phyloP scores from a whole-genome alignment of 495 filamentous ascomycete species.

The Talaromyces adpressus region DNA sequence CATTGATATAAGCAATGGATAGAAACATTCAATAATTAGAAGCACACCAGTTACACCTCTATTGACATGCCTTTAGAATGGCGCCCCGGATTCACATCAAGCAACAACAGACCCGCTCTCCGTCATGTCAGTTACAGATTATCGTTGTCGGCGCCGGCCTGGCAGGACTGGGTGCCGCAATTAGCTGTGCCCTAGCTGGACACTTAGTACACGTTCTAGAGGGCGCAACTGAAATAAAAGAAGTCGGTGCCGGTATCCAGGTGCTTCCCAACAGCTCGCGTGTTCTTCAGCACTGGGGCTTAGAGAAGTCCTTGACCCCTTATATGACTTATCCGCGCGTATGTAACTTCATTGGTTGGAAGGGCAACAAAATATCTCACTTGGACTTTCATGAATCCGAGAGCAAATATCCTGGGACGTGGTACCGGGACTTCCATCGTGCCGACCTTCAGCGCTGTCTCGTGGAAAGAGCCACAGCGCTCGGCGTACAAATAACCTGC shows the following conservation, averaged over 20 bases:
- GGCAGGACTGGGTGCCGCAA: conserved; percentile 55
- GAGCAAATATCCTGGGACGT: conserved; percentile 37
- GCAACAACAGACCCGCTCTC: conserved; percentile 11
- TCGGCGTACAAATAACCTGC: conserved; percentile 42
- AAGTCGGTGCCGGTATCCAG: conserved; percentile 47
- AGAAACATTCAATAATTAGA: neutral
- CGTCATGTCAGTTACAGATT: conserved; percentile 17
- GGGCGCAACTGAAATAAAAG: conserved; percentile 46
- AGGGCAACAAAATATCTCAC: conserved; percentile 43
- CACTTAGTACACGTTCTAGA: conserved; percentile 57
- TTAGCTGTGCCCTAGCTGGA: conserved; percentile 51
- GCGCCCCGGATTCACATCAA: conserved; percentile 14
- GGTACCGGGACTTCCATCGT: conserved; percentile 55
- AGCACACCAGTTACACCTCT: neutral
- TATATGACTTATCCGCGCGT: conserved; percentile 44
- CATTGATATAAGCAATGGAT: neutral
- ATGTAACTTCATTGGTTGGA: conserved; percentile 48
- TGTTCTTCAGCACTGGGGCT: conserved; percentile 46
- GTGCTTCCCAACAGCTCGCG: conserved; percentile 49
- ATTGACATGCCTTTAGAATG: neutral
- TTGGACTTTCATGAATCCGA: conserved; percentile 40
- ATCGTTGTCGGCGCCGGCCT: conserved; percentile 60
- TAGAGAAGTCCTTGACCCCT: conserved; percentile 40
- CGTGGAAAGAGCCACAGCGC: conserved; percentile 40
- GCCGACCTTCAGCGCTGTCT: conserved; percentile 49